phyloP scores from a whole-genome alignment of 2,329 filamentous ascomycete genomes.

The Colletotrichum liriopes region DNA sequence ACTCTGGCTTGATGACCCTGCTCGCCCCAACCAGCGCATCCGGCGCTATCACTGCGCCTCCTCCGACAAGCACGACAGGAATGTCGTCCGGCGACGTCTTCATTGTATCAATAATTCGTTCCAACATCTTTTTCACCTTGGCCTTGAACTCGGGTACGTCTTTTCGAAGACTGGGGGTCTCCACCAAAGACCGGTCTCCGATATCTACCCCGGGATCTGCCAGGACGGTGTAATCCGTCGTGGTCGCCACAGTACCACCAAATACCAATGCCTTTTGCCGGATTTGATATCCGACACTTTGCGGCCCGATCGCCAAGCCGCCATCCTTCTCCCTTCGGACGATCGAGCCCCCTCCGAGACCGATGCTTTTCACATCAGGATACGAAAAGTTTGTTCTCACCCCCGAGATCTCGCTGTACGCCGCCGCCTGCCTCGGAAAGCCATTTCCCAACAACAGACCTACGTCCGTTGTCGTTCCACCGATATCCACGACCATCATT shows the following conservation, averaged over 20 bases:
- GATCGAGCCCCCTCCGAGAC: constrained; percentile 72
- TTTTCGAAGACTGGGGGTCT: constrained; percentile 48
- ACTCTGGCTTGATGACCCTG: constrained; percentile 69
- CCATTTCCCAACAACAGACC: constrained; percentile 73
- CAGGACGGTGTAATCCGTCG: constrained; percentile 69
- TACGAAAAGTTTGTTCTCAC: constrained; percentile 74
- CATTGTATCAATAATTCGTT: constrained; percentile 73
- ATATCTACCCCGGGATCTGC: constrained; percentile 56
- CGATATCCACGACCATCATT: constrained; percentile 76
- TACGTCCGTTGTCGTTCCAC: constrained; percentile 77
- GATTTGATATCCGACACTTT: constrained; percentile 73
- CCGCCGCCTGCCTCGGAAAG: constrained; percentile 74
- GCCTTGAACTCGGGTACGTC: constrained; percentile 57
- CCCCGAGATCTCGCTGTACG: constrained; percentile 74
- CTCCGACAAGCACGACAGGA: constrained; percentile 75
- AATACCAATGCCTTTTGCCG: constrained; percentile 69
- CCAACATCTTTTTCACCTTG: constrained; percentile 66
- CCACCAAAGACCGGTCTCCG: constrained; percentile 58
- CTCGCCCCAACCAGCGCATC: constrained; percentile 70
- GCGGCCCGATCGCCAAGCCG: constrained; percentile 67
- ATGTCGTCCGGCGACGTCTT: constrained; percentile 73
- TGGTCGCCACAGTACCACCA: constrained; percentile 69
- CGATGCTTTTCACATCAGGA: constrained; percentile 73
- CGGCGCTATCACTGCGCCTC: constrained; percentile 73
- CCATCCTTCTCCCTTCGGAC: constrained; percentile 54